Conservation (phyloP, 352 stramenopile genomes). For the Globisporangium recalcitrans region DNA sequence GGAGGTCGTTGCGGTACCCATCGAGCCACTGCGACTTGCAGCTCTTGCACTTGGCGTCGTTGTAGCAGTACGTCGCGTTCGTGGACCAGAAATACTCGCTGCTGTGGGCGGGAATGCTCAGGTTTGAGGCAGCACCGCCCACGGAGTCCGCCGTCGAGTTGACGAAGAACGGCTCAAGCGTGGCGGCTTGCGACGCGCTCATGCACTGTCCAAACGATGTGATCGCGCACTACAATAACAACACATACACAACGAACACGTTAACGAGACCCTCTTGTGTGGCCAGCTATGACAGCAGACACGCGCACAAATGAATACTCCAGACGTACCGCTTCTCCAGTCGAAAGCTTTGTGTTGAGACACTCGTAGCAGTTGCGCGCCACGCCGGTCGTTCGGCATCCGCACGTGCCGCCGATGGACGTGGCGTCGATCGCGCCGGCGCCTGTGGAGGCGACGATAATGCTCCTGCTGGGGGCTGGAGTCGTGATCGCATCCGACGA, state of each 20-base stretch:
- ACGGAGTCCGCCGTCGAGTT: not conserved
- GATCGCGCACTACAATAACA: not conserved
- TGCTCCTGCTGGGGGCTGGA: not conserved
- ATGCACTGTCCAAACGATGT: not conserved
- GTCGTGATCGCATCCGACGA: not conserved
- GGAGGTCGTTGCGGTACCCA: not conserved
- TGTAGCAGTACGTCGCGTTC: not conserved
- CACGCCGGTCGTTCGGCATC: not conserved
- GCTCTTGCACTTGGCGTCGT: not conserved
- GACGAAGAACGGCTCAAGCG: not conserved
- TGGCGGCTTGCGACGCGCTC: not conserved
- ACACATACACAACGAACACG: not conserved
- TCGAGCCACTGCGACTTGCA: not conserved
- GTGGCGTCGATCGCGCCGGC: not conserved
- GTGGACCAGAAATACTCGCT: not conserved
- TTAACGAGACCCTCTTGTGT: not conserved
- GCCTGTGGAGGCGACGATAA: not conserved
- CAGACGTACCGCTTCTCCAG: constrained; percentile 23
- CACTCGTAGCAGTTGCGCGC: constrained; percentile 26
- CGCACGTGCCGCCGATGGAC: constrained; percentile 8
- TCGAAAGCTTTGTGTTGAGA: constrained; percentile 23
- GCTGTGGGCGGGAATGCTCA: not conserved
- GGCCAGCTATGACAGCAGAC: too few species aligned
- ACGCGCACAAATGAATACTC: not conserved
- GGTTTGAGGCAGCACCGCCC: not conserved